Evolutionary conservation across 2,329 filamentous ascomycete species (phyloP).

Genomic region (Thielaviopsis punctulata): DNA sequence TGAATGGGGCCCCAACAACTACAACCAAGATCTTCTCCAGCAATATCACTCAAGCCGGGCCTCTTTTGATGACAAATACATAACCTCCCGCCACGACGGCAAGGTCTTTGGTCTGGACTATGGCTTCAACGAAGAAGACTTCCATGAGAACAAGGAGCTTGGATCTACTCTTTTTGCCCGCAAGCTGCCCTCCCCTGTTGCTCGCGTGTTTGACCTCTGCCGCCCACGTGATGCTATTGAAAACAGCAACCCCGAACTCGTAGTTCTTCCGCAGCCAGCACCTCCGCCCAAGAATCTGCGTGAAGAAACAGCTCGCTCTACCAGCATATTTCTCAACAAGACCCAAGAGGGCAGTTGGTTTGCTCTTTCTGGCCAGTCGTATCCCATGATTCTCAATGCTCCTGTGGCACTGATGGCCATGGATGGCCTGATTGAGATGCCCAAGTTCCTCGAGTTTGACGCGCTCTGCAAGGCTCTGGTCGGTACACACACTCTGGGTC

Average conservation of each 20-base stretch:
- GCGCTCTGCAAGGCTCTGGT: constrained; percentile 46
- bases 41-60: constrained; percentile 45
- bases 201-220: constrained; percentile 75
- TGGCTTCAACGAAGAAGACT: constrained; percentile 41
- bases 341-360: constrained; percentile 85
- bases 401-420: constrained; percentile 29
- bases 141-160: constrained; percentile 15
- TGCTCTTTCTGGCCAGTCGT: constrained; percentile 71
- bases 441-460: constrained; percentile 14
- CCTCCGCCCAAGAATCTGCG: constrained; percentile 39
- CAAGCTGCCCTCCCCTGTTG: constrained; percentile 60
- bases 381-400: constrained; percentile 66
- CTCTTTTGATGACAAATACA: constrained; percentile 75
- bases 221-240: constrained; percentile 46
- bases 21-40: constrained; percentile 68
- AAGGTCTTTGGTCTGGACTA: constrained; percentile 52
- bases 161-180: constrained; percentile 46
- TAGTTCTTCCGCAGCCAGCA: constrained; percentile 72
- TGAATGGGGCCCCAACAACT: constrained; percentile 88
- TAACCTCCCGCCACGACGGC: constrained; percentile 75
- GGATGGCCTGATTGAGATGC: constrained; percentile 31
- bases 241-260: constrained; percentile 55
- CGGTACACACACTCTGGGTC: constrained; percentile 51
- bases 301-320: constrained; percentile 34
- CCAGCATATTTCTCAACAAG: constrained; percentile 69